phyloP scores from a whole-genome alignment of 2,329 filamentous ascomycete genomes.

The Cladosporium halotolerans region DNA sequence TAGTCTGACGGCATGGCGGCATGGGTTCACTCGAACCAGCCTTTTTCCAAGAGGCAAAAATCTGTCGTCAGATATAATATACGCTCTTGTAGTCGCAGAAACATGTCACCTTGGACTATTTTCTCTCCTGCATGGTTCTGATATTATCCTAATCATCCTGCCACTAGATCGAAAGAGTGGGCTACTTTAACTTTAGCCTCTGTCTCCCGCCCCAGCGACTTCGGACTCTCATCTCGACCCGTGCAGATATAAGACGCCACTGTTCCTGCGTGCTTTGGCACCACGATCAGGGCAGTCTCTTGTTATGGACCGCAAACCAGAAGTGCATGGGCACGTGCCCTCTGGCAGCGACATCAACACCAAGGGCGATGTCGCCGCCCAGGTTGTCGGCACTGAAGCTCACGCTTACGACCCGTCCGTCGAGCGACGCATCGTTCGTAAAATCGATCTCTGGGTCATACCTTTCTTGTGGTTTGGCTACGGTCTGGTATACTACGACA shows the following conservation, averaged over 20 bases:
- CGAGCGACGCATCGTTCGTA: slow-evolving; percentile 50
- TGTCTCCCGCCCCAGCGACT: slow-evolving; percentile 7
- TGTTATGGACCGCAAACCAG: neutral
- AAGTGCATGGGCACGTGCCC: neutral
- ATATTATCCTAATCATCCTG: too few relatives aligned
- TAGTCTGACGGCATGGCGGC: too few relatives aligned
- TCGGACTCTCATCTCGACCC: neutral
- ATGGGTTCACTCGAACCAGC: too few relatives aligned
- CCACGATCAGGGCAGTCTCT: too few relatives aligned
- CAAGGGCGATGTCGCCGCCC: slow-evolving; percentile 2
- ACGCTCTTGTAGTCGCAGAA: too few relatives aligned
- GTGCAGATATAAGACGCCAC: too few relatives aligned
- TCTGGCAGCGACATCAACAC: neutral
- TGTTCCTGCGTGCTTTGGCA: too few relatives aligned
- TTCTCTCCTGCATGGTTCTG: too few relatives aligned
- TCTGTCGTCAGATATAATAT: too few relatives aligned
- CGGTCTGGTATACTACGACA: slow-evolving; percentile 65
- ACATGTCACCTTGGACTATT: too few relatives aligned
- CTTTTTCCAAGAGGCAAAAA: too few relatives aligned
- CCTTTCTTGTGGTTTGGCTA: slow-evolving; percentile 44
- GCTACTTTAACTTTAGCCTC: slow-evolving; percentile 1
- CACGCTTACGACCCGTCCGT: slow-evolving; percentile 2
- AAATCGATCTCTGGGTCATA: slow-evolving; percentile 54
- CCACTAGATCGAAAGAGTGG: too few relatives aligned
- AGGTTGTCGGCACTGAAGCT: slow-evolving; percentile 7